Evolutionary conservation across 345 rosid genomes (phyloP).

Genomic region (Raphanus raphanistrum): DNA sequence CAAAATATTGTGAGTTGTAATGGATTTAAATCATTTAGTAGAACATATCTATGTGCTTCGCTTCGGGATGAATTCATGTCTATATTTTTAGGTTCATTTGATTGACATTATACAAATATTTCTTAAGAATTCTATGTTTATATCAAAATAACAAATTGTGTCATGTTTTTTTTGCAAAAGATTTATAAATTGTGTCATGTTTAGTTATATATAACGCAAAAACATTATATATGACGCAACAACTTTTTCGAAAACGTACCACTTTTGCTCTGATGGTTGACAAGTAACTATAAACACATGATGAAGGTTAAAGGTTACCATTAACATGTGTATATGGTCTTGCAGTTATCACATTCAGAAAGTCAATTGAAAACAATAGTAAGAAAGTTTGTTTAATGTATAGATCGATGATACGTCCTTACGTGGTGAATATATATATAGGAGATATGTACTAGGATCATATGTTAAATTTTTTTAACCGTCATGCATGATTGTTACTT

Average conservation of each 20-base stretch:
- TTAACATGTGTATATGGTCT: background rate
- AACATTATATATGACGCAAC: constrained; percentile 1
- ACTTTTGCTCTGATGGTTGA: constrained; percentile 8
- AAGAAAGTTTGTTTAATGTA: background rate
- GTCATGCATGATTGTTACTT: background rate
- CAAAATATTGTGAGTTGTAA: background rate
- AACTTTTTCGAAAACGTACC: background rate
- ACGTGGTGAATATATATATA: background rate
- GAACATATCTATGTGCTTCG: background rate
- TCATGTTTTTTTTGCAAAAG: too few species aligned
- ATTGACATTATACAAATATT: constrained; percentile 5
- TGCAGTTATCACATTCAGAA: background rate
- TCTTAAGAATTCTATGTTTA: background rate
- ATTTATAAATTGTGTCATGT: background rate
- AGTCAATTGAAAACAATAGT: background rate
- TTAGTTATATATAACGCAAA: constrained; percentile 19
- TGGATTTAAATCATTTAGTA: background rate
- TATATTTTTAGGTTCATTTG: constrained; percentile 2
- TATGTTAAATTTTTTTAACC: background rate
- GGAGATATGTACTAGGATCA: background rate
- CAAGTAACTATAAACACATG: constrained; percentile 26
- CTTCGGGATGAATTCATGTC: constrained; percentile 21
- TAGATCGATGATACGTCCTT: background rate
- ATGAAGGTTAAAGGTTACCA: background rate
- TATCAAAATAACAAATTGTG: constrained; percentile 4